Base-by-base conservation (phyloP, 768 basidiomycete genomes). In the Floccularia luteovirens region DNA sequence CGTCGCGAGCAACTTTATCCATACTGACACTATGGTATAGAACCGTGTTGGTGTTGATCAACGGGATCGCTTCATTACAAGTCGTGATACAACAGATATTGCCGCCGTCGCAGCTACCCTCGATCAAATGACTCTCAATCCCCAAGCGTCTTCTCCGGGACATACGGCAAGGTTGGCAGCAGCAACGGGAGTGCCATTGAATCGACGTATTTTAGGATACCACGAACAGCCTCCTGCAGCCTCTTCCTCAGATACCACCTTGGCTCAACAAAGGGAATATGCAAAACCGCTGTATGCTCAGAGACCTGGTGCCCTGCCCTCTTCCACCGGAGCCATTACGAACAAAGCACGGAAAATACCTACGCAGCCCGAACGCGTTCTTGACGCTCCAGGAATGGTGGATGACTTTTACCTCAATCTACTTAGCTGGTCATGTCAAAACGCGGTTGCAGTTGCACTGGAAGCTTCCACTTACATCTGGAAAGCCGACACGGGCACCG, bases 381-480 rank as follows among this genome's bases (percentile, higher is more conserved):
- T 99, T 7, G 96, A 98, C 50, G 94, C 94, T 0, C 92, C 92
- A 1, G 90, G 90, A 4, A 82, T 88, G 72, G 72, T 81, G 7
- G 91, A 98, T 48, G 96, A 99, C 59, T 99, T 94, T 59, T 99
- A 99, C 55, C 78, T 99, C 54, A 99, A 98, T 58, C 70, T 99
- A 38, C 59, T 97, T 38, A 75, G 82, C 13, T 99, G 96, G 96
- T 86, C 85, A 24, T 74, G 72, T 30, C 75, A 76, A 48, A 97
- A 98, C 58, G 64, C 81, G 20, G 79, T 99, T 8, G 92, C 87
- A 2, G 93, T 99, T 41, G 94, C 87, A 0, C 75, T 99, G 8
- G 87, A 81, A 32, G 79, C 85, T 31, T 73, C 74, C 35, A 91
- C 87, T 1, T 99, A 94, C 62, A 78, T 96, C 42, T 99, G 94